Conservation (phyloP, 2,329 filamentous ascomycete genomes). For the Hypocrella siamensis region DNA sequence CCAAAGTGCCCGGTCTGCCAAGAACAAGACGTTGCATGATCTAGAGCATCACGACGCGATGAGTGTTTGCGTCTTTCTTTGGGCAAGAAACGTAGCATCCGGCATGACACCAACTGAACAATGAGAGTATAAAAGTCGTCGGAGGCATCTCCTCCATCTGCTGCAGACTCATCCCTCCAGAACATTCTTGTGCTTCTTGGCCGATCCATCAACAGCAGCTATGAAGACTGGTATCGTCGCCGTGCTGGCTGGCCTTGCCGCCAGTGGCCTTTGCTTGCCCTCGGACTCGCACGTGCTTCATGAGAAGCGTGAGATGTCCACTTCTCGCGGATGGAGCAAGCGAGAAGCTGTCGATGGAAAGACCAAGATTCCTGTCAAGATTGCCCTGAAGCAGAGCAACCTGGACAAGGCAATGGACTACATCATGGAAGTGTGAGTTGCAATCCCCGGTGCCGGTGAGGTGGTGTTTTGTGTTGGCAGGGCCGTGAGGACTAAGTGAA, state of each 20-base stretch:
- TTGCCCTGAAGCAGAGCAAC: slow-evolving; percentile 29
- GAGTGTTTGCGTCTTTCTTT: no score
- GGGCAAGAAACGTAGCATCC: no score
- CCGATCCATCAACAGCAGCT: no score
- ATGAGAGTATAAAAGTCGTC: no score
- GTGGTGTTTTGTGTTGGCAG: neutral
- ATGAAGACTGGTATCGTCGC: slow-evolving; percentile 8
- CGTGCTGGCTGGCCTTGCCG: slow-evolving; percentile 7
- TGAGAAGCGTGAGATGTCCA: slow-evolving; percentile 11
- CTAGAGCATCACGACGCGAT: no score
- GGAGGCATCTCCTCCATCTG: no score
- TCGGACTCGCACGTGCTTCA: slow-evolving; percentile 14
- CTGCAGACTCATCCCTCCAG: no score
- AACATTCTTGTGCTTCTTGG: no score
- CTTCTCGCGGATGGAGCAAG: slow-evolving; percentile 11
- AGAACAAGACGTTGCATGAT: no score
- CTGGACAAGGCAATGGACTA: slow-evolving; percentile 28
- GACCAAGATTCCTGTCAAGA: slow-evolving; percentile 19
- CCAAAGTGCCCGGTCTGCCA: no score
- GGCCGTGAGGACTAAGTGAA: neutral
- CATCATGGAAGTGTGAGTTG: slow-evolving; percentile 20
- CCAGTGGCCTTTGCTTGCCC: slow-evolving; percentile 6
- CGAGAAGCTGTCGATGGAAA: slow-evolving; percentile 6
- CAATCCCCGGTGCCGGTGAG: neutral
- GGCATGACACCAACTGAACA: no score